Base-by-base conservation (phyloP, 148 eudicot genomes). In the Rheum nobile region DNA sequence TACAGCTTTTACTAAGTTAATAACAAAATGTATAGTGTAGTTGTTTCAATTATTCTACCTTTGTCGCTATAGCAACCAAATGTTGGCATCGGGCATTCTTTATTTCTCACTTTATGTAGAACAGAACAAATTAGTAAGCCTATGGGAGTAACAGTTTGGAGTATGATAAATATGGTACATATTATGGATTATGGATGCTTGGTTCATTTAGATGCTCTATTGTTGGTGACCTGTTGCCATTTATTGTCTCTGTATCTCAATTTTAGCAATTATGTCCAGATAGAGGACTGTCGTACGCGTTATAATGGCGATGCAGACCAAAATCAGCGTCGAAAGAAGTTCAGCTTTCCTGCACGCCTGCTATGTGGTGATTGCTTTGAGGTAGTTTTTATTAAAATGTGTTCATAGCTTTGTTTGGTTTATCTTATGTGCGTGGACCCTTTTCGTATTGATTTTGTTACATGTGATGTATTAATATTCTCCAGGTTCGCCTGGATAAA, bases 241-340 rank as follows among this genome's bases (percentile, higher is more conserved):
- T 65, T 7, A 28, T 11, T 65, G 39, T 34, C 10, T n/a, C 14
- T 42, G 6, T 22, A 74, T 57, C 71, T 71, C 11, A 73, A 55
- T 14, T 6, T 39, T 41, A 26, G 65, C 70, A 16, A 77, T 38
- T 69, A 68, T 74, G 65, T 82, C 54, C 88, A 92, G 99, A 87
- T 95, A 83, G 99, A 95, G 84, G 97, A 95, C 61, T 92, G 99
- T 31, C 97, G 99, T 31, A 92, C 92, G 26, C 87, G 99, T 43
- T 95, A 95, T 80, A 95, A 95, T 79, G 99, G 97, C 67, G 97
- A 95, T 76, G 99, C 94, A 14, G 99, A 95, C 55, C 94, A 90
- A 79, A 87, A 90, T 85, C 94, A 88, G 76, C 97, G 97, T 52
- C 93, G 99, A 31, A 92, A 90, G 72, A 95, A 88, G 78, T 95